phyloP scores from a whole-genome alignment of 768 basidiomycete species.

The Tylopilus felleus region DNA sequence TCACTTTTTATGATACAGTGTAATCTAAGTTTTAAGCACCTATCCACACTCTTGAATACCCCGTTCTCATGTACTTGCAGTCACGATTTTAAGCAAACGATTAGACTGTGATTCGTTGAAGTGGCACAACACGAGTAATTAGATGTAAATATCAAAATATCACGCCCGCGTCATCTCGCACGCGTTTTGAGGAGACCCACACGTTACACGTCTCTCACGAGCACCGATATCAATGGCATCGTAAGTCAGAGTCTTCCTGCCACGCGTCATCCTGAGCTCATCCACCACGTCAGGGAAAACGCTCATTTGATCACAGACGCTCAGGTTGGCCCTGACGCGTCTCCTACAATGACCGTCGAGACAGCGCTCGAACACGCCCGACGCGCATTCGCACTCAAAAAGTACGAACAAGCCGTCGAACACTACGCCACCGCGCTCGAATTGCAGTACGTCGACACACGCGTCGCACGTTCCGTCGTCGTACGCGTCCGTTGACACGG shows the following conservation, averaged over 20 bases:
- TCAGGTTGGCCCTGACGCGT: constrained; percentile 24
- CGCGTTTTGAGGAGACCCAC: neutral
- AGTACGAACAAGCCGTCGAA: constrained; percentile 83
- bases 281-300: constrained; percentile 9
- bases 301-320: neutral
- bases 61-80: constrained; percentile 7
- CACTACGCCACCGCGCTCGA: constrained; percentile 84
- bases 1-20: constrained; percentile 3
- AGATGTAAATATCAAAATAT: constrained; percentile 23
- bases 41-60: constrained; percentile 19
- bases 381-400: constrained; percentile 84
- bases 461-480: neutral
- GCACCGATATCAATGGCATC: constrained; percentile 18
- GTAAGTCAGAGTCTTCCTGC: constrained; percentile 15
- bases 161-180: constrained; percentile 14
- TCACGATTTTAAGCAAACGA: neutral
- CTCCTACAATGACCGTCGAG: constrained; percentile 40
- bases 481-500: neutral
- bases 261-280: too few relatives aligned
- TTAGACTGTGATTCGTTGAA: neutral
- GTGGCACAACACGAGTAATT: constrained; percentile 2
- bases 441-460: constrained; percentile 56
- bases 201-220: neutral
- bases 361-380: constrained; percentile 72
- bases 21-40: constrained; percentile 21